Base-by-base conservation (phyloP, 768 basidiomycete genomes). In the Candolleomyces efflorescens region DNA sequence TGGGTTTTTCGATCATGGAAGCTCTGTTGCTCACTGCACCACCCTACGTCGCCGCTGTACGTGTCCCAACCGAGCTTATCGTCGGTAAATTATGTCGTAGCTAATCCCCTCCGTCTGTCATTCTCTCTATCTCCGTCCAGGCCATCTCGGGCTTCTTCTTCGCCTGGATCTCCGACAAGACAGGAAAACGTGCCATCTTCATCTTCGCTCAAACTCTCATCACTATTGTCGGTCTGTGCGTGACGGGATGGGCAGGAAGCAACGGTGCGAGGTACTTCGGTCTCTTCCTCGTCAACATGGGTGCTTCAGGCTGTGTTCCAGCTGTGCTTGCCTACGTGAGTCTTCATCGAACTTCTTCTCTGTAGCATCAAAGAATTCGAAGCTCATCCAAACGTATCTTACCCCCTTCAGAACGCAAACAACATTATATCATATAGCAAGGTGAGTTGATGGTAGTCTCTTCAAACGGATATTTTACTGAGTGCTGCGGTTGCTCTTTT, bases 321-420 rank as follows among this genome's bases (percentile, higher is more conserved):
- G 69, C 70, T 24, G 62, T 76, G 43, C 62, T 77, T 9, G 74
- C 74, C 53, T 76, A 76, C 60, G 73, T 75, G 11, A 63, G 74
- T 68, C 48, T 20, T 3, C 7, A n/a, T 36, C 17, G 17, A 24
- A 27, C 11, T 15, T 55, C 56, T 36, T 26, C 38, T 56, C 20
- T 41, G 44, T 26, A 27, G 54, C 32, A 32, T 32, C 32, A 32
- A 32, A 6, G 37, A 59, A n/a, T 54, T 50, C 54, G 59, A 59
- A 36, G 18, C 32, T 15, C 27, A 32, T 27, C 57, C 15, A 51
- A n/a, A 4, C 13, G 45, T 38, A 27, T 20, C 23, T 47, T 7
- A 37, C 12, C 27, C 48, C 1, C 32, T 32, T 11, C 6, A 75
- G 75, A 69, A 65, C 45, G 65, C 73, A 38, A 75, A 75, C 51